A percentile compares a stretch with the other conserved stretches of the same genome.
These are phyloP conservation scores for Lentinula raphanica DNA, from an alignment of 768 basidiomycete species.

Conservation along the genomic window DNA sequence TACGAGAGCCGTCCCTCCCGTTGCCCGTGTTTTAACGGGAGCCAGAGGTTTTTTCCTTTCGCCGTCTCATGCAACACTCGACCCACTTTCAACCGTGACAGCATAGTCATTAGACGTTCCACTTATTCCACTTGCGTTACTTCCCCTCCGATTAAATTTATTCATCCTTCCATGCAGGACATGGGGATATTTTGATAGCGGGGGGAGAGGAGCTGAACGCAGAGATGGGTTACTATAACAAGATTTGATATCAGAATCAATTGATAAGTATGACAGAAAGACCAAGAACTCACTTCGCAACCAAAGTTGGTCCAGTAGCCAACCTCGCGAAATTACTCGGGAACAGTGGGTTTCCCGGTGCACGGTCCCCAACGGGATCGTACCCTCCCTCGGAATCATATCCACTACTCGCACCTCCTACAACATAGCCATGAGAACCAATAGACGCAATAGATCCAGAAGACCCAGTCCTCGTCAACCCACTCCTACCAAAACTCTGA, in stretches of 20 bases:
- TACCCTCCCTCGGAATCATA: constrained; percentile 29
- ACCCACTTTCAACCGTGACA: neutral
- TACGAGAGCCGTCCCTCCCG: neutral
- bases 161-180: neutral
- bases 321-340: constrained; percentile 74
- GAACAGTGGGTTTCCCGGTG: constrained; percentile 74
- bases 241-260: neutral
- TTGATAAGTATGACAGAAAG: neutral
- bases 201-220: constrained; percentile 15
- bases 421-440: neutral
- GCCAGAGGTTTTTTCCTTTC: neutral
- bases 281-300: constrained; percentile 38
- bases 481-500: neutral
- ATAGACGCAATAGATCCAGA: neutral
- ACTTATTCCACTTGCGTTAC: neutral
- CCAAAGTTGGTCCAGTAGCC: constrained; percentile 59
- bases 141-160: constrained; percentile 11
- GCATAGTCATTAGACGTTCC: constrained; percentile 2
- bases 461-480: constrained; percentile 2
- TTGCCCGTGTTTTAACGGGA: neutral
- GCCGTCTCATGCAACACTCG: neutral
- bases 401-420: neutral
- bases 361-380: constrained; percentile 55
- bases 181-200: constrained; percentile 12
- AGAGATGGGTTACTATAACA: constrained; percentile 18